Conservation (phyloP, 2,329 filamentous ascomycete genomes). For the Colletotrichum truncatum region DNA sequence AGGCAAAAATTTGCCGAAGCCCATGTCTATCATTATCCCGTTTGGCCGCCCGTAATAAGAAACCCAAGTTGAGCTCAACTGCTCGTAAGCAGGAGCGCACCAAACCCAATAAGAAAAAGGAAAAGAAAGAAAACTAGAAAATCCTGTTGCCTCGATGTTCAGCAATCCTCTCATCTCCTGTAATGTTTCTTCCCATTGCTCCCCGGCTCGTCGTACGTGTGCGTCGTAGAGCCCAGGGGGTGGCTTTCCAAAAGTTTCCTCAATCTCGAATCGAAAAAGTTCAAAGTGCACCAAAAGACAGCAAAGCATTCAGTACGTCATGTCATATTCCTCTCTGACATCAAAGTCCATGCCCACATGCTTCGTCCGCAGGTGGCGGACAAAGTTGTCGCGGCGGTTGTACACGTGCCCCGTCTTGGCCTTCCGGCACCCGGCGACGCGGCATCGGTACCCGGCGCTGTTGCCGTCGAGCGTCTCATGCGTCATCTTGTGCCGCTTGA, state of each 20-base stretch:
- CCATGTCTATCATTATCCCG: background rate
- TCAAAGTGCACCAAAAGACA: no score
- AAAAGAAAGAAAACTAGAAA: no score
- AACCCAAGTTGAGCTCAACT: background rate
- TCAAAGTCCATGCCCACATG: slow-evolving; percentile 32
- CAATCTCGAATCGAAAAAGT: no score
- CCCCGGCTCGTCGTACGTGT: no score
- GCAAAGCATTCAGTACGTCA: slow-evolving; percentile 16
- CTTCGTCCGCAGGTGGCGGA: slow-evolving; percentile 35
- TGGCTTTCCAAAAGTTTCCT: no score
- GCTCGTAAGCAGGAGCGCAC: background rate
- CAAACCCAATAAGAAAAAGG: background rate
- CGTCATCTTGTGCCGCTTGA: slow-evolving; percentile 35
- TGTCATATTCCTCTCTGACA: slow-evolving; percentile 16
- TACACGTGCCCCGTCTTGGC: slow-evolving; percentile 36
- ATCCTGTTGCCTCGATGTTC: background rate
- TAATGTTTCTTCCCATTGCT: no score
- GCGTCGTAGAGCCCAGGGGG: no score
- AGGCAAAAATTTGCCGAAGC: background rate
- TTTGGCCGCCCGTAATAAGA: background rate
- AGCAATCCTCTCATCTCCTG: no score
- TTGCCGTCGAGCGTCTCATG: slow-evolving; percentile 29
- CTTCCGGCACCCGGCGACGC: slow-evolving; percentile 36
- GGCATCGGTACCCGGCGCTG: slow-evolving; percentile 36
- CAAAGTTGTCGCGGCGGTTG: slow-evolving; percentile 39